Evolutionary conservation across 257 asterid genomes (phyloP), one percentile per base, ranked within the genome.

Genomic region (Ballota nigra): DNA sequence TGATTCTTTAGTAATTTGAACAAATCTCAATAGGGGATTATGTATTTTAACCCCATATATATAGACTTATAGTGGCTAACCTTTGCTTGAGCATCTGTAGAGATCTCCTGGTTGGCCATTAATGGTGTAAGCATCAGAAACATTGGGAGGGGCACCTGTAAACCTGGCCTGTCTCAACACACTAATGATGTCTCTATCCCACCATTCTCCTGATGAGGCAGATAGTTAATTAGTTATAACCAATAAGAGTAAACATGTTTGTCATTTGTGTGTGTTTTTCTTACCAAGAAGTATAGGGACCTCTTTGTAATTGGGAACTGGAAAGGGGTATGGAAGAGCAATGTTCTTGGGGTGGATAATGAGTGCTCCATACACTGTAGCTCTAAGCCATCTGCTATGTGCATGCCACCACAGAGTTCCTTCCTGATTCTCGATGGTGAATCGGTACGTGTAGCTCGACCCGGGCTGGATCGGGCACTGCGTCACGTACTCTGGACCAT

Each of bases 371-470:
- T 87, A 84, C 13, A 87, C 81, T 0, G 92, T 87, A 57, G 90
- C 90, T 64, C 92, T 79, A 4, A 87, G 90, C 90, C 86, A 83
- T 75, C 74, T 76, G 71, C 88, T 83, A 49, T 87, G 93, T 45
- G 93, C 93, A 68, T 87, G 90, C 94, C 94, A 87, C 91, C 91
- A 87, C 57, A 87, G 66, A 4, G 91, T 87, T 4, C 95, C 94
- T n/a, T 85, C 91, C 51, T 85, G 94, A 23, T 87, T 72, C 71
- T 83, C 85, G 12, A 87, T 85, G n/a, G 78, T 70, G 82, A 78
- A 87, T 55, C 80, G 61, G 63, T 87, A 87, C 2, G 91, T 86
- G 75, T 87, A 87, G 61, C 85, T 77, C 24, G 79, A 78, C 2
- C 89, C 91, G 0, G 94, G 91, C 75, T 81, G 84, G 28, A 87